Base-by-base conservation (phyloP, 2,329 filamentous ascomycete genomes). In the Coniella vitis region DNA sequence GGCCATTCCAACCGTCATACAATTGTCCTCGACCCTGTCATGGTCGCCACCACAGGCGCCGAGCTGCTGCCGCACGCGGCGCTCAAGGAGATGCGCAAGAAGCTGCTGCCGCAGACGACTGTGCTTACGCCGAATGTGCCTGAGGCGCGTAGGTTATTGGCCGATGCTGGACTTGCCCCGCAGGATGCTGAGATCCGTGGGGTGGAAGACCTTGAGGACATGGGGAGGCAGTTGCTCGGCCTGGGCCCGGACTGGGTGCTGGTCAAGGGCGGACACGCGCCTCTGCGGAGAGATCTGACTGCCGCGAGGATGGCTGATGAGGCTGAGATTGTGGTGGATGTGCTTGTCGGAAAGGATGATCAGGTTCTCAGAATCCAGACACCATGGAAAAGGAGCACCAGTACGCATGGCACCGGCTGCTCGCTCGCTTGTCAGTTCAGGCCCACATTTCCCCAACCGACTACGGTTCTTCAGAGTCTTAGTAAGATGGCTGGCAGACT, bases 361-460 rank as follows among this genome's bases (percentile, higher is more conserved):
- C 64, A 76, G 0, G 12, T 10, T 7, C 71, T 80, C 1, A 69
- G 81, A 35, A 76, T 95, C 42, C 76, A 90, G 64, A 86, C 81
- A 35, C 73, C 75, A 4, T 96, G 86, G 61, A 74, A 88, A 54
- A 68, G 74, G 9, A 89, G 85, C 8, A 84, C 74, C 52, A 91
- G 91, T 61, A 97, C 91, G 0, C 93, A 98, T 60, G 93, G 93
- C 1, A 97, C 93, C 0, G 93, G 93, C 4, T 98, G 93, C 62
- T 94, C 90, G 9, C 75, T 97, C 52, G 93, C 93, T 36, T 95
- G 84, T 87, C 65, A 70, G 82, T 72, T 25, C 44, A 22, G 1
- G 20, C 4, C 20, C 17, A 19, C 34, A 22, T 2, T n/a, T n/a
- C n/a, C n/a, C n/a, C n/a, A n/a, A n/a, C n/a, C n/a, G n/a, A n/a